Percentiles rank a stretch among this genome's conserved stretches.
Conservation (phyloP, 331 rosid species). For the Cydonia oblonga region DNA sequence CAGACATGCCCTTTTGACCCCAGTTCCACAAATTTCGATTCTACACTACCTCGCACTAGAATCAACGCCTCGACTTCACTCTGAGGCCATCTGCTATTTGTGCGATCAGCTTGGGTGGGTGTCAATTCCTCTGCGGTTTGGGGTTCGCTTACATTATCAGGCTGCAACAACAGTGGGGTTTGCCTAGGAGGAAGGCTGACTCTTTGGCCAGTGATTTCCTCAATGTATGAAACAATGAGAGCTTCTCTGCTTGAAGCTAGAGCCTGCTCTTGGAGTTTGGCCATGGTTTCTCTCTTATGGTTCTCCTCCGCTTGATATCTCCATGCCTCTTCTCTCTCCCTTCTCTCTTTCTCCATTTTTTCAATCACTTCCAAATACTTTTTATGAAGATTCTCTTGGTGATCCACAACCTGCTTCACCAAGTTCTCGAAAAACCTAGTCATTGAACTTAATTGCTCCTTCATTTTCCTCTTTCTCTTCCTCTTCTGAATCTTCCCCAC, state of each 20-base stretch:
- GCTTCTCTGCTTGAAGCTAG: slow-evolving; percentile 20
- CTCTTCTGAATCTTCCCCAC: background rate
- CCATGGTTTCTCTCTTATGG: slow-evolving; percentile 18
- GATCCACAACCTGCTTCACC: slow-evolving; percentile 18
- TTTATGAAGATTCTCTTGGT: slow-evolving; percentile 16
- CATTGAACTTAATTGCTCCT: background rate
- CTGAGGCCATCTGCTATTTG: slow-evolving; percentile 17
- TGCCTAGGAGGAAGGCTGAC: slow-evolving; percentile 8
- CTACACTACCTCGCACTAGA: slow-evolving; percentile 5
- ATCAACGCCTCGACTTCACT: slow-evolving; percentile 22
- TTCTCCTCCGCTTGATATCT: slow-evolving; percentile 15
- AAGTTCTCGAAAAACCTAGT: slow-evolving; percentile 13
- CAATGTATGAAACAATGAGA: slow-evolving; percentile 20
- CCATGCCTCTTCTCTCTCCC: slow-evolving; percentile 18
- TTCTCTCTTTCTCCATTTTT: slow-evolving; percentile 14
- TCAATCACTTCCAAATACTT: slow-evolving; percentile 12
- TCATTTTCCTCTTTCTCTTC: slow-evolving; percentile 9
- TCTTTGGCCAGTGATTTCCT: slow-evolving; percentile 22
- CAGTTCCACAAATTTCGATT: slow-evolving; percentile 8
- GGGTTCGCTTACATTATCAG: background rate
- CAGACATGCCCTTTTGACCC: slow-evolving; percentile 12
- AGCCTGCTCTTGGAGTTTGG: slow-evolving; percentile 11
- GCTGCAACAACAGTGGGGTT: slow-evolving; percentile 1
- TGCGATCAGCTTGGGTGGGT: background rate
- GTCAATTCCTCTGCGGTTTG: background rate